Evolutionary conservation across 495 filamentous ascomycete species (phyloP).

Genomic region (Xylaria scruposa): DNA sequence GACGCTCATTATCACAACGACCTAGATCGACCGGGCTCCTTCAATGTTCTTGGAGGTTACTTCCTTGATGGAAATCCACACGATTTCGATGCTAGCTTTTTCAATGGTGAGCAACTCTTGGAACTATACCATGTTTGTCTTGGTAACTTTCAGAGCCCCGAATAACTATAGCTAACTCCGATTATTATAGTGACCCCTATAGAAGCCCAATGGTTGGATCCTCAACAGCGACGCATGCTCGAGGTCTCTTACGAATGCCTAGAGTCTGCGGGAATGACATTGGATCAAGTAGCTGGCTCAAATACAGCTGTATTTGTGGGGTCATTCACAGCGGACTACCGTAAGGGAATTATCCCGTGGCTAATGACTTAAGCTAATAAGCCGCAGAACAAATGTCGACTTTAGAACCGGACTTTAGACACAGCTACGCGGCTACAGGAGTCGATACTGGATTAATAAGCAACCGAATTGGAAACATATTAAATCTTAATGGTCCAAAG

Average conservation of each 20-base stretch:
- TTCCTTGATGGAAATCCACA: constrained; percentile 46
- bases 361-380: background rate
- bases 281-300: constrained; percentile 51
- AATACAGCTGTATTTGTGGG: constrained; percentile 60
- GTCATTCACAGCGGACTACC: constrained; percentile 56
- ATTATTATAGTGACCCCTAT: constrained; percentile 29
- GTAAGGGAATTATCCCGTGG: constrained; percentile 25
- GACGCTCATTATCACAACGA: constrained; percentile 27
- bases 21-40: constrained; percentile 18
- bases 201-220: constrained; percentile 43
- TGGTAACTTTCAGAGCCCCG: no score
- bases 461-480: constrained; percentile 59
- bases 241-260: constrained; percentile 50
- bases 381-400: constrained; percentile 35
- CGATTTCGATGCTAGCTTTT: constrained; percentile 52
- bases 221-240: constrained; percentile 48
- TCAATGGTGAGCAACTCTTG: constrained; percentile 27
- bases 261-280: constrained; percentile 52
- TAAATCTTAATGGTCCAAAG: constrained; percentile 56
- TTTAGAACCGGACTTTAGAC: constrained; percentile 45
- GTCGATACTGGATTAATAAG: constrained; percentile 52
- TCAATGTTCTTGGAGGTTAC: constrained; percentile 40
- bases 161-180: no score
- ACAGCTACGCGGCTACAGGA: constrained; percentile 55
- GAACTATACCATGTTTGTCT: no score